Evolutionary conservation across 2,329 filamentous ascomycete genomes (phyloP), one percentile per base, ranked within the genome.

Genomic region (Fusarium oxysporum): DNA sequence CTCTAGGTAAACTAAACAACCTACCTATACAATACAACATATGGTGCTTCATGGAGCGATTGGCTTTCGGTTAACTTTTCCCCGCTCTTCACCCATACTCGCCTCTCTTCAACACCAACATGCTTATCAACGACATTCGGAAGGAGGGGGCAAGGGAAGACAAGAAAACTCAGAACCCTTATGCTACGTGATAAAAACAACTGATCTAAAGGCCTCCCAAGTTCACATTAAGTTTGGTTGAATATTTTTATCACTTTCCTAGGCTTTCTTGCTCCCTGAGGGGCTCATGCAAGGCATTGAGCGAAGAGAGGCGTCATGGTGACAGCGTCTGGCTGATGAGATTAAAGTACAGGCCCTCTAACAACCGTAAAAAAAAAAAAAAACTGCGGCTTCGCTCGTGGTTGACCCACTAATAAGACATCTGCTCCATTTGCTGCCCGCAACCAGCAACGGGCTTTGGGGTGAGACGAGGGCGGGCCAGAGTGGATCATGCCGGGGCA

Each of bases 301-400:
- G 67, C 71, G 53, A 73, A 74, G 40, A 68, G 50, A 59, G 51
- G 58, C 71, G 71, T 73, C 71, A 73, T 74, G 58, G 62, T 74
- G 67, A 73, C 67, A 71, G 54, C 23, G 47, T 48, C 58, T 65
- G 28, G 30, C 21, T 43, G 41, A 30, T 25, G 47, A 41, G 32
- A 38, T 47, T 37, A 45, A 60, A 30, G 21, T 47, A 47, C 6
- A 45, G 40, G 51, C 50, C 47, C 63, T 55, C 44, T 23, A n/a
- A 37, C 41, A 32, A 50, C 55, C 40, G 41, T 51, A 43, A 61
- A 62, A 45, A 56, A 56, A 55, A 48, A 32, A n/a, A 17, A 13
- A 17, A 59, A 50, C 57, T 62, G 50, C 44, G 45, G 61, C 40
- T 53, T 41, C 58, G 47, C 28, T 21, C 13, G 28, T 48, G 30